phyloP scores from a whole-genome alignment of 2,329 filamentous ascomycete genomes.

The Ustilaginoidea virens region DNA sequence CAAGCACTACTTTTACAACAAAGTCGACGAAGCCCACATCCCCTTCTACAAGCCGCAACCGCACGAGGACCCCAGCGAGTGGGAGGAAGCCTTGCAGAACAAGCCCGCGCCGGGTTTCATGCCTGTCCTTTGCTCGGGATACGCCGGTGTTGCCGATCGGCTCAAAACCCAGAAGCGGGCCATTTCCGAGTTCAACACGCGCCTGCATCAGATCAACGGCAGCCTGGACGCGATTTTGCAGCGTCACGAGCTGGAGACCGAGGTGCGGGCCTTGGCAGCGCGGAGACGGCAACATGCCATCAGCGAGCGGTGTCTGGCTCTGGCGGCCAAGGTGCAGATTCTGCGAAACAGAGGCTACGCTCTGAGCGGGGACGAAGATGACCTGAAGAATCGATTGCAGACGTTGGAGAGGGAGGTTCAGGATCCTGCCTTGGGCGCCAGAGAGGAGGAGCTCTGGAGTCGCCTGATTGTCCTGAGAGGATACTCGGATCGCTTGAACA shows the following conservation, averaged over 20 bases:
- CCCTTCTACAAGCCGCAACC: constrained; percentile 59
- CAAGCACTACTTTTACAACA: constrained; percentile 79
- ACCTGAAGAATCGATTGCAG: constrained; percentile 56
- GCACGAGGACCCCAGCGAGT: constrained; percentile 60
- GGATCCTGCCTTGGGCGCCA: constrained; percentile 58
- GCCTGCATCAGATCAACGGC: constrained; percentile 67
- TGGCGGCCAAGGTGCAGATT: constrained; percentile 69
- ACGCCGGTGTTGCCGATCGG: constrained; percentile 54
- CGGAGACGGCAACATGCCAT: constrained; percentile 58
- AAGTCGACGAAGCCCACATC: constrained; percentile 58
- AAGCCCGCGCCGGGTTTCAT: constrained; percentile 65
- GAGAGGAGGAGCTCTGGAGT: constrained; percentile 78
- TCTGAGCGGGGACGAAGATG: constrained; percentile 64
- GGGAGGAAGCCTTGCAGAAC: constrained; percentile 70
- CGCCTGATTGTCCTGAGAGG: constrained; percentile 60
- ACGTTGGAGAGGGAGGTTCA: constrained; percentile 53
- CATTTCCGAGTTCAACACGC: constrained; percentile 52
- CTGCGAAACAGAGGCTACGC: constrained; percentile 70
- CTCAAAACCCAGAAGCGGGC: constrained; percentile 57
- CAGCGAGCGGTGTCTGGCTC: constrained; percentile 54
- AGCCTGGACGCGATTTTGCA: constrained; percentile 57
- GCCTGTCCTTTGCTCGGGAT: constrained; percentile 62
- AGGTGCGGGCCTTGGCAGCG: constrained; percentile 57
- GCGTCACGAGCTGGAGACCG: constrained; percentile 62
- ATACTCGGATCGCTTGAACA: constrained; percentile 55